phyloP scores from a whole-genome alignment of 1,284 basidiomycete species.

The Termitomyces sp. region DNA sequence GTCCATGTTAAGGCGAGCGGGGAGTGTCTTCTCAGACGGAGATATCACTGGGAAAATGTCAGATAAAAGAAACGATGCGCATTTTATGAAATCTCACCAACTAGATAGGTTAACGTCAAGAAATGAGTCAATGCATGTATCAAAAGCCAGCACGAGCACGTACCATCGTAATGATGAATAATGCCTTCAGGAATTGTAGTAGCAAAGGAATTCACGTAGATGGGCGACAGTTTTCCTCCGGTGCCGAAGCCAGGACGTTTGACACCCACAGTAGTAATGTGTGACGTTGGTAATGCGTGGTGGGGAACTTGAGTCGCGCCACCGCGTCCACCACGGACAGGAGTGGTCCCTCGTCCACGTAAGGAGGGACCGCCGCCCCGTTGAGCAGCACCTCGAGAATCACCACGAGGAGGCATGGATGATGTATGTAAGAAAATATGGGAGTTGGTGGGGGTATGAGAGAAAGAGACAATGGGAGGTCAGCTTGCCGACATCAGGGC shows the following conservation, averaged over 20 bases:
- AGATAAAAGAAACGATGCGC: slow-evolving; percentile 3
- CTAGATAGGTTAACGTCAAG: slow-evolving; percentile 30
- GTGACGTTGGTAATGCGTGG: slow-evolving; percentile 29
- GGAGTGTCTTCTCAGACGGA: slow-evolving; percentile 61
- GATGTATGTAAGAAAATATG: background rate
- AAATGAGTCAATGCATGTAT: slow-evolving; percentile 8
- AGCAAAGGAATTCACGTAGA: slow-evolving; percentile 64
- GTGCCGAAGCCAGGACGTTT: slow-evolving; percentile 58
- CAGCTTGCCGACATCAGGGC: slow-evolving; percentile 1
- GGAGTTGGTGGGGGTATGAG: slow-evolving; percentile 11
- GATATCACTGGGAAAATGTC: slow-evolving; percentile 43
- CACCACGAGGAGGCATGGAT: slow-evolving; percentile 38
- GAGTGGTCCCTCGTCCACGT: slow-evolving; percentile 7
- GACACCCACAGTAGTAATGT: slow-evolving; percentile 59
- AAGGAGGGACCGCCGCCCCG: background rate
- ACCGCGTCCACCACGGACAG: slow-evolving; percentile 28
- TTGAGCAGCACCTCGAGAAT: slow-evolving; percentile 19
- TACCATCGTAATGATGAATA: slow-evolving; percentile 75
- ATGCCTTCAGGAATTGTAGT: slow-evolving; percentile 53
- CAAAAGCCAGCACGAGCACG: slow-evolving; percentile 20
- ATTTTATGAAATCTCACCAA: slow-evolving; percentile 42
- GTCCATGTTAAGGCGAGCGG: slow-evolving; percentile 61
- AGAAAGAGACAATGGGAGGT: slow-evolving; percentile 7
- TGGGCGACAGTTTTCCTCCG: slow-evolving; percentile 44
- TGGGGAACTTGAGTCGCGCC: slow-evolving; percentile 28